A percentile compares a stretch with the other conserved stretches of the same genome.
phyloP scores from a whole-genome alignment of 805 yeast species.

The Jamesozyma gamospora region DNA sequence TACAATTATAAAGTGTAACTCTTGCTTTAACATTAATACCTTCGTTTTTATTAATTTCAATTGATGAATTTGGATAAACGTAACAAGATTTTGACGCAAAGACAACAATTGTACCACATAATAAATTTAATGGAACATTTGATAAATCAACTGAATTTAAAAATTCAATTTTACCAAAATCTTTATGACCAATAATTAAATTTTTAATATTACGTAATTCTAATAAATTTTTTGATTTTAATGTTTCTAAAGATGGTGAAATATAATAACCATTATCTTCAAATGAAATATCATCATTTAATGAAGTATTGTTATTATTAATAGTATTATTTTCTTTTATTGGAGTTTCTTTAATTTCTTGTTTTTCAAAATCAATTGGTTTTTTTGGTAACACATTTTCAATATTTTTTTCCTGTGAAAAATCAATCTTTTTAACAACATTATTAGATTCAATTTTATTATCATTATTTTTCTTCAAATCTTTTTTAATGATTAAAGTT shows the following conservation, averaged over 20 bases:
- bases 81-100: constrained; percentile 52
- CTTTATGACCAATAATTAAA: constrained; percentile 67
- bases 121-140: constrained; percentile 46
- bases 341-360: neutral
- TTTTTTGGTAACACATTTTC: neutral
- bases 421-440: neutral
- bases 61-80: constrained; percentile 58
- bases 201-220: constrained; percentile 55
- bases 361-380: neutral
- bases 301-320: neutral
- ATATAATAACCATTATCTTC: constrained; percentile 80
- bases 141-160: constrained; percentile 77
- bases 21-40: constrained; percentile 74
- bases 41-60: constrained; percentile 58
- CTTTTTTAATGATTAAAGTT: constrained; percentile 18
- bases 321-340: neutral
- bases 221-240: constrained; percentile 48
- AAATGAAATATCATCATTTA: constrained; percentile 34
- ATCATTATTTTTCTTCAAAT: neutral
- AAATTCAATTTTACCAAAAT: constrained; percentile 68
- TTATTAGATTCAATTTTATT: too few relatives aligned
- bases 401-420: neutral
- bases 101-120: constrained; percentile 55
- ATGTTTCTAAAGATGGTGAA: constrained; percentile 60
- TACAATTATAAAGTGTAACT: constrained; percentile 69